Evolutionary conservation across 1,139 yeast genomes (phyloP), one percentile per base, ranked within the genome.

Genomic region (Yamadazyma oceani): DNA sequence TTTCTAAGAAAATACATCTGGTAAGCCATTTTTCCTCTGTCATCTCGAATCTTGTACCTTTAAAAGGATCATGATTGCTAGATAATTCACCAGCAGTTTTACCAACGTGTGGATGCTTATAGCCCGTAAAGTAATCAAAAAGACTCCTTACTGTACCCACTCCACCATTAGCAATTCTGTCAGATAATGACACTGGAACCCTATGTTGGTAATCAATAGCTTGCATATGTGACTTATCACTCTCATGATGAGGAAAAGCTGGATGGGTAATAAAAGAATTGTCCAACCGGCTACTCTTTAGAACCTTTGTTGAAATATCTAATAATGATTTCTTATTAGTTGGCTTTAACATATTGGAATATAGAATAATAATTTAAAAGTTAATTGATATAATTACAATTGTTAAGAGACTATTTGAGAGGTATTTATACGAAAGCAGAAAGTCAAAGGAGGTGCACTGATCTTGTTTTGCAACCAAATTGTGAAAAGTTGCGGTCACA

Each of bases 41-140:
- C 85, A 83, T 79, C 32, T 62, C 65, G 48, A 68, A 78, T 41
- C 78, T 57, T 1, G 75, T 67, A 3, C 78, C 79, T 15, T n/a
- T 8, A 12, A 13, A 8, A 13, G 16, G 17, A 5, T 7, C 28
- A 14, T 4, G 7, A 19, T 5, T 19, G 8, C 8, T 19, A 8
- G 21, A 19, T 19, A 19, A 19, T 6, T 19, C 21, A 8, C 8
- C 8, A 42, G 60, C 60, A 37, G 68, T 66, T 36, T 57, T 53
- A 2, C 64, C 60, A 9, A 60, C 50, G n/a, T 65, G 62, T 9
- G 52, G 52, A 28, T 49, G 50, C 41, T 66, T 74, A 61, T 83
- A 84, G 2, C 89, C 88, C 0, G 90, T 82, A 31, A 69, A 74
- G 26, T 73, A 56, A 55, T 84, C 90, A 58, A 83, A 84, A 9